Conservation (phyloP, 2,329 filamentous ascomycete species). For the Xylariaceae sp. region DNA sequence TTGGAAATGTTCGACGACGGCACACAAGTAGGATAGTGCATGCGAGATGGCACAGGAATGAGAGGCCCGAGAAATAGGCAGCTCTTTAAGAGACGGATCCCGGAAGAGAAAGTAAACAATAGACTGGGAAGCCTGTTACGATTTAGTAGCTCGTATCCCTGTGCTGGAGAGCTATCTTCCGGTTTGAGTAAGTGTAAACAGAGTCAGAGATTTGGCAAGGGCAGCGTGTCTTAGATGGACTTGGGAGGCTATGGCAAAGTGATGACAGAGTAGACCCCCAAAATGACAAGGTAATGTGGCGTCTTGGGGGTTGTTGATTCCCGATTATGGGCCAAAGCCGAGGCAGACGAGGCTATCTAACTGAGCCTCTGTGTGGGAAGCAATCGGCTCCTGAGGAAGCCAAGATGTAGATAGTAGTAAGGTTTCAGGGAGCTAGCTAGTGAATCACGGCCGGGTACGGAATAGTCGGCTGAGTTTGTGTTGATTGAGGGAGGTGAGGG, state of each 20-base stretch:
- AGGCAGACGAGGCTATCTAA: not conserved
- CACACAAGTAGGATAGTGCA: slow-evolving; percentile 18
- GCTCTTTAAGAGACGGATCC: slow-evolving; percentile 4
- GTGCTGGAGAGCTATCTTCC: slow-evolving; percentile 16
- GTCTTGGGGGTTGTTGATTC: slow-evolving; percentile 21
- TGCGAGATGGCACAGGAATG: slow-evolving; percentile 18
- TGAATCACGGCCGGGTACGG: not conserved
- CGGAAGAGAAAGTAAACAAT: not conserved
- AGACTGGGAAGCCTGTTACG: not conserved
- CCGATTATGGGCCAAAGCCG: slow-evolving; percentile 16
- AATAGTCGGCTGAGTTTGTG: not conserved
- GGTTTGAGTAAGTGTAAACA: slow-evolving; percentile 7
- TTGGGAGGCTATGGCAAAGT: slow-evolving; percentile 17
- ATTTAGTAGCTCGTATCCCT: slow-evolving; percentile 12
- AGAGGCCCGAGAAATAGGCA: not conserved
- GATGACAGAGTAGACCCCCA: slow-evolving; percentile 6
- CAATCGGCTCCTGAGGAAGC: not conserved
- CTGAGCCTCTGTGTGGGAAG: not conserved
- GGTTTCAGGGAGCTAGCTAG: not conserved
- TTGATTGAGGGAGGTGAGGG: not conserved
- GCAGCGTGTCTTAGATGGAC: slow-evolving; percentile 20
- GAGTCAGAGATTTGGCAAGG: slow-evolving; percentile 13
- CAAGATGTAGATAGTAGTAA: slow-evolving; percentile 1
- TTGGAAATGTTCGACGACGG: slow-evolving; percentile 10
- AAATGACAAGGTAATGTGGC: slow-evolving; percentile 18